A percentile compares a stretch with the other conserved stretches of the same genome.
These are phyloP conservation scores for Phaseolus coccineus DNA, from an alignment of 331 rosid species.

Conservation along the genomic window DNA sequence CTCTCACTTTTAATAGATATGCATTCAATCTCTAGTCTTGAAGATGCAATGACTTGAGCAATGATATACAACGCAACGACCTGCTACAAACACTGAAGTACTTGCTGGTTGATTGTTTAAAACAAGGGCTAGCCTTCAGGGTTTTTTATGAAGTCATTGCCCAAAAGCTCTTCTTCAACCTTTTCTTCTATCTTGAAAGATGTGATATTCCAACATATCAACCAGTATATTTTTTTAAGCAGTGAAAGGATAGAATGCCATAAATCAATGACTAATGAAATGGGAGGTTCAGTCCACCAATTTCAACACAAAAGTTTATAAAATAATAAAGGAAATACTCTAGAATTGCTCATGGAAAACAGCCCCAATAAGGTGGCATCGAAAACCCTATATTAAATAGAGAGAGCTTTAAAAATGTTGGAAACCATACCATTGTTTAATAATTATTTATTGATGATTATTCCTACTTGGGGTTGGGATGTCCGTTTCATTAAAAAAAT, in stretches of 20 bases:
- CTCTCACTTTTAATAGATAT: no score
- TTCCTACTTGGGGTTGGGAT: neutral
- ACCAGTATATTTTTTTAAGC: neutral
- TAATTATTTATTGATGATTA: conserved; percentile 22
- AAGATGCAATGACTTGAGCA: no score
- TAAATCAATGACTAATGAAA: neutral
- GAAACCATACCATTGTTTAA: conserved; percentile 32
- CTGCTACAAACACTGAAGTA: neutral
- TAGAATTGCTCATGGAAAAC: neutral
- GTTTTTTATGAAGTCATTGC: neutral
- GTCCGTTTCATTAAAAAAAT: conserved; percentile 8
- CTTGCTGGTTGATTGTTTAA: neutral
- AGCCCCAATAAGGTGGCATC: neutral
- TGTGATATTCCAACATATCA: neutral
- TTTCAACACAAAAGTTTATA: neutral
- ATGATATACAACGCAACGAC: neutral
- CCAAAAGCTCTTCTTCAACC: neutral
- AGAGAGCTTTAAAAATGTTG: neutral
- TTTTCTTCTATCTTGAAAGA: neutral
- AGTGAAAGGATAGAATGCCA: neutral
- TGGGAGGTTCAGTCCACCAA: neutral
- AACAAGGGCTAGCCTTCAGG: neutral
- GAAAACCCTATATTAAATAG: conserved; percentile 20
- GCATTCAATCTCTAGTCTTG: no score
- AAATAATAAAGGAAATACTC: neutral